Base-by-base conservation (phyloP, 768 basidiomycete species). In the Dendrothele bispora region DNA sequence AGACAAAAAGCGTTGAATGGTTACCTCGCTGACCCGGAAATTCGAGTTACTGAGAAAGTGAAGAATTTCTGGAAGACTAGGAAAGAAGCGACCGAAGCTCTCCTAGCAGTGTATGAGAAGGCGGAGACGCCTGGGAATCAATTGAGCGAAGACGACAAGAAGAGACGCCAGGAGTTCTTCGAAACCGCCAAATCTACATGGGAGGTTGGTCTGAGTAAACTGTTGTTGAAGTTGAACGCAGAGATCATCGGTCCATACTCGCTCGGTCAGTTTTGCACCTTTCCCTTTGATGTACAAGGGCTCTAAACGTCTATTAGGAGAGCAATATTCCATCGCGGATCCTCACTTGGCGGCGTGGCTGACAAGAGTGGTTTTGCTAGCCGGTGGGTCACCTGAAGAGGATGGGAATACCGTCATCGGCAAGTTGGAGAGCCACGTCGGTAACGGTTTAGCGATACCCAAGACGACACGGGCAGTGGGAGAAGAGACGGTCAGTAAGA, bases 261-360 rank as follows among this genome's bases (percentile, higher is more conserved):
- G 11, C 76, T 87, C 20, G 88, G 87, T 86, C 59, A 42, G 77
- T 60, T n/a, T n/a, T n/a, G 34, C 29, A 25, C n/a, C 32, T 20
- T 22, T 27, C 38, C 25, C 12, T 11, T 32, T 14, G 36, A 12
- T 37, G 18, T n/a, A 36, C 8, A 8, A 17, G 6, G 10, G 7
- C 27, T 54, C 15, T 29, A 14, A 26, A 27, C 17, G 17, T n/a
- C 25, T 38, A 25, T 7, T 27, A 88, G 91, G 91, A 15, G 91
- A 94, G 57, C 90, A 94, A 53, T 63, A 91, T 56, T 90, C 86
- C 5, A 67, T 91, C 39, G 88, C 85, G 12, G 92, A 94, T 61
- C 68, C 92, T 46, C 91, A 92, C 59, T 75, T 92, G 17, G 83
- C 80, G 7, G 82, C 80, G 22, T 95, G 89, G 90, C 60, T 93